Conservation (phyloP, 176 grass and related monocot species). For the Pontederia paniculata region DNA sequence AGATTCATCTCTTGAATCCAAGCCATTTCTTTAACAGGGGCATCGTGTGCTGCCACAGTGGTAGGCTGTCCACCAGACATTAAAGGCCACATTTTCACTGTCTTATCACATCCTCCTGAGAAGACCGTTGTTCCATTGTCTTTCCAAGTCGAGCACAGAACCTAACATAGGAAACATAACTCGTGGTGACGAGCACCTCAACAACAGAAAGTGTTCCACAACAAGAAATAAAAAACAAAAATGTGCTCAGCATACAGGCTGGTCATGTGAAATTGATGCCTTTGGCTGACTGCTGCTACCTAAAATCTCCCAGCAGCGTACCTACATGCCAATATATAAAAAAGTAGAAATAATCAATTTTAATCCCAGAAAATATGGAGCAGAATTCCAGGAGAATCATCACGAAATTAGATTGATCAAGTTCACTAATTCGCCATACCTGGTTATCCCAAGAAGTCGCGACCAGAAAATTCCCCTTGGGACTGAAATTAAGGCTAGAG, state of each 20-base stretch:
- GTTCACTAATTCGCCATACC: slow-evolving; percentile 4
- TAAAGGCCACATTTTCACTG: slow-evolving; percentile 86
- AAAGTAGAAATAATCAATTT: neutral
- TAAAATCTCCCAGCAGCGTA: slow-evolving; percentile 86
- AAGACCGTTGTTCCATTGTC: slow-evolving; percentile 78
- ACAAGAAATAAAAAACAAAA: neutral
- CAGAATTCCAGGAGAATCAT: neutral
- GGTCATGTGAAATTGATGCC: slow-evolving; percentile 72
- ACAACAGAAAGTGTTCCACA: slow-evolving; percentile 2
- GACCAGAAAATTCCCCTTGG: slow-evolving; percentile 48
- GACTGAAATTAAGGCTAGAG: slow-evolving; percentile 55
- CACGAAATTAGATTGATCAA: too few species aligned
- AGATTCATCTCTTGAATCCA: slow-evolving; percentile 90
- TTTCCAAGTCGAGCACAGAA: slow-evolving; percentile 81
- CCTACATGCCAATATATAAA: slow-evolving; percentile 25
- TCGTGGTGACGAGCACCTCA: too few species aligned
- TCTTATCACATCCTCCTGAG: slow-evolving; percentile 81
- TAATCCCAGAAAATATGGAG: slow-evolving; percentile 7
- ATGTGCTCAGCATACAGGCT: slow-evolving; percentile 34
- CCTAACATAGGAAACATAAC: slow-evolving; percentile 32
- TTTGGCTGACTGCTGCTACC: slow-evolving; percentile 68
- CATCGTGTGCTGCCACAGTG: slow-evolving; percentile 67
- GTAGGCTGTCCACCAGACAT: slow-evolving; percentile 63
- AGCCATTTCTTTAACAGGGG: slow-evolving; percentile 56
- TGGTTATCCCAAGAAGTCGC: slow-evolving; percentile 74